Evolutionary conservation across 2,329 filamentous ascomycete genomes (phyloP).

Genomic region (Tolypocladium inflatum): DNA sequence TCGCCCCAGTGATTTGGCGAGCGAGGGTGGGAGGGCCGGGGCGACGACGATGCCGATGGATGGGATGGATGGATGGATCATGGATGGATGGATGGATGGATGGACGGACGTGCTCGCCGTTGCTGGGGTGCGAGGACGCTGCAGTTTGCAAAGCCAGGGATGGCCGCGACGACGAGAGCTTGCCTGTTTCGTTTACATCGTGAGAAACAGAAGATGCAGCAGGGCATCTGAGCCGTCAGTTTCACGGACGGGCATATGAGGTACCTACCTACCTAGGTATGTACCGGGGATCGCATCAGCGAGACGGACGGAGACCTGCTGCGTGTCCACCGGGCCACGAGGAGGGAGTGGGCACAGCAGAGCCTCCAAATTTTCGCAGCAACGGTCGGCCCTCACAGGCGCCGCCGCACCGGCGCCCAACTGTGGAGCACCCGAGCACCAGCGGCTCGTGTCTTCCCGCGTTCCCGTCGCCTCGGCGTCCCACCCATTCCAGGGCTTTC

Average conservation of each 20-base stretch:
- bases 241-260: not conserved
- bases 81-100: not conserved
- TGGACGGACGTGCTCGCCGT: not conserved
- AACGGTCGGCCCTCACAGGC: not conserved
- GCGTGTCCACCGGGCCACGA: too few species aligned
- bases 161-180: not conserved
- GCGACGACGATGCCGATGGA: not conserved
- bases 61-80: not conserved
- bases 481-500: not conserved
- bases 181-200: not conserved
- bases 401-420: slow-evolving; percentile 7
- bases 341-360: too few species aligned
- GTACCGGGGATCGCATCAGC: not conserved
- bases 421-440: slow-evolving; percentile 5
- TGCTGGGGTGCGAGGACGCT: not conserved
- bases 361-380: not conserved
- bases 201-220: not conserved
- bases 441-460: not conserved
- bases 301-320: too few species aligned
- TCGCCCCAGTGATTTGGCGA: not conserved
- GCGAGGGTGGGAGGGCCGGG: not conserved
- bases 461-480: not conserved
- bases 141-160: not conserved
- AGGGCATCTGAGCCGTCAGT: not conserved
- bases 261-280: not conserved